Conservation (phyloP, 1,284 basidiomycete genomes). For the Puccinia brachypodii region DNA sequence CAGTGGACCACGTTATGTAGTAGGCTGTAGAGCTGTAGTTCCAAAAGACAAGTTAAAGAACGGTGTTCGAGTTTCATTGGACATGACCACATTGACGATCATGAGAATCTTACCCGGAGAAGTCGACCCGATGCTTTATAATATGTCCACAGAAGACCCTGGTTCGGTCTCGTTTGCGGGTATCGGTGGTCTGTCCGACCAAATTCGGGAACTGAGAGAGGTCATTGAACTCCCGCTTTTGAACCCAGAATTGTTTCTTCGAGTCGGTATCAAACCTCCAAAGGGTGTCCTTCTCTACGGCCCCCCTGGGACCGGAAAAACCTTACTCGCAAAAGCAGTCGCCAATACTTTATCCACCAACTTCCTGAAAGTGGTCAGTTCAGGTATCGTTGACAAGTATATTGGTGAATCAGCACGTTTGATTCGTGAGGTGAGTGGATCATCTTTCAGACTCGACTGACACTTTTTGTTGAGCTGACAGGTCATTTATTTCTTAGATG, state of each 20-base stretch:
- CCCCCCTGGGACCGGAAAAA: constrained; percentile 93
- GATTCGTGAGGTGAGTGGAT: constrained; percentile 62
- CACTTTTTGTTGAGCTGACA: neutral
- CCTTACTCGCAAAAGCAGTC: constrained; percentile 88
- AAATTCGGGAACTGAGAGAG: constrained; percentile 94
- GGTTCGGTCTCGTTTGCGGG: constrained; percentile 93
- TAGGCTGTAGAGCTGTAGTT: constrained; percentile 94
- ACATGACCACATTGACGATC: constrained; percentile 99
- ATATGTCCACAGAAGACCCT: constrained; percentile 98
- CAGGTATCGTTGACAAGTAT: constrained; percentile 99
- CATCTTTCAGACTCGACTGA: neutral
- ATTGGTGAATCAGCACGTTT: constrained; percentile 96
- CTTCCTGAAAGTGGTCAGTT: constrained; percentile 97
- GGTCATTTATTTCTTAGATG: constrained; percentile 67
- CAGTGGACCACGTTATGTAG: constrained; percentile 95
- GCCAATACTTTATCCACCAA: constrained; percentile 94
- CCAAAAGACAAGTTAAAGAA: constrained; percentile 79
- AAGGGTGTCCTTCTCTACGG: constrained; percentile 92
- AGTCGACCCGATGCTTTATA: constrained; percentile 97
- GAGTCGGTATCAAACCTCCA: constrained; percentile 93
- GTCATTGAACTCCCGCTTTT: constrained; percentile 93
- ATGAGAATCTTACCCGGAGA: constrained; percentile 98
- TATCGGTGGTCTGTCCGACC: constrained; percentile 92
- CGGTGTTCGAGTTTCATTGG: constrained; percentile 91
- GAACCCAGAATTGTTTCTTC: constrained; percentile 90